Conservation (phyloP, 805 yeast species). For the Nakazawaea wickerhamii region DNA sequence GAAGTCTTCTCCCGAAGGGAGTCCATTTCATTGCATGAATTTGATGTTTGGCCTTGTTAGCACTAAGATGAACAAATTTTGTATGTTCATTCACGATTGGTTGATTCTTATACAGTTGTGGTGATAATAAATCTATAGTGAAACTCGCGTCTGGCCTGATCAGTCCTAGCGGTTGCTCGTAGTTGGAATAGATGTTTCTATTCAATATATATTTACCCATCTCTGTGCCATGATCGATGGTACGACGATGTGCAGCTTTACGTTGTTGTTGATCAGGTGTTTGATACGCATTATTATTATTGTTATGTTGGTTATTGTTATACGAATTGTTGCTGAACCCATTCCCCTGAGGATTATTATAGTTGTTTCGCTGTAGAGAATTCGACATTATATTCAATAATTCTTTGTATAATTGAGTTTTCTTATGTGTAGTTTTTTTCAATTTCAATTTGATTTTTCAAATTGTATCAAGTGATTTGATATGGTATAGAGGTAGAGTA, state of each 20-base stretch:
- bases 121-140: constrained; percentile 59
- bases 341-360: not conserved
- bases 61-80: constrained; percentile 84
- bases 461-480: too few species aligned
- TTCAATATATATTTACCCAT: constrained; percentile 58
- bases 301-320: not conserved
- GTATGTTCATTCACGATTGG: constrained; percentile 62
- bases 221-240: constrained; percentile 73
- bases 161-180: constrained; percentile 38
- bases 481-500: too few species aligned
- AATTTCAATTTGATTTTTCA: not conserved
- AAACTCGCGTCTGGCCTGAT: constrained; percentile 68
- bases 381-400: not conserved
- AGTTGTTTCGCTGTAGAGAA: constrained; percentile 3
- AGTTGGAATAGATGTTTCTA: constrained; percentile 35
- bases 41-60: constrained; percentile 88
- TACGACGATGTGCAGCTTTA: constrained; percentile 54
- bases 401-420: too few species aligned
- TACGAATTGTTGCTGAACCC: not conserved
- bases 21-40: constrained; percentile 93
- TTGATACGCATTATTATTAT: not conserved
- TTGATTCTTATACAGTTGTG: constrained; percentile 47
- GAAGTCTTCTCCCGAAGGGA: constrained; percentile 86
- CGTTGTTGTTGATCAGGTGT: constrained; percentile 32
- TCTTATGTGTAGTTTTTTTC: not conserved